Conservation (phyloP, 495 filamentous ascomycete genomes). For the Aspergillus wentii region DNA sequence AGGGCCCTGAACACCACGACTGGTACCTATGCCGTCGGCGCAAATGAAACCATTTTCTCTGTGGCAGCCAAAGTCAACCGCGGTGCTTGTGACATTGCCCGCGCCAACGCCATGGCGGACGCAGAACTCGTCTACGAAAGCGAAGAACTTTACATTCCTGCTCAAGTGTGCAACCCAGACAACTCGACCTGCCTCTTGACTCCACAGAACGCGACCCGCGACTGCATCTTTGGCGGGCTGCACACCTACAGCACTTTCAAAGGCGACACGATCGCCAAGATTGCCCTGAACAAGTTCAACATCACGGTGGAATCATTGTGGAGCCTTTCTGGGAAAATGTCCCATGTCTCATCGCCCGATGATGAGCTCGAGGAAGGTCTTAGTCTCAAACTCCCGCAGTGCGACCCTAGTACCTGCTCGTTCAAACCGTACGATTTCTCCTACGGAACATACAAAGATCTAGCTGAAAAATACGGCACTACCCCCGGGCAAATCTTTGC, state of each 20-base stretch:
- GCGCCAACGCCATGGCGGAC: constrained; percentile 12
- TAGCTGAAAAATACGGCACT: constrained; percentile 11
- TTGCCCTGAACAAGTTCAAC: constrained; percentile 11
- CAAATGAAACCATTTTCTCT: constrained; percentile 8
- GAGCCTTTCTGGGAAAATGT: background rate
- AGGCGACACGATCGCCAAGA: constrained; percentile 11
- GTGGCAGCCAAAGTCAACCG: constrained; percentile 7
- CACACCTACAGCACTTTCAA: constrained; percentile 12
- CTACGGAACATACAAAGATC: constrained; percentile 18
- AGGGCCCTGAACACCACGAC: too few species aligned
- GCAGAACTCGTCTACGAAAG: constrained; percentile 6
- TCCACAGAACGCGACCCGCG: constrained; percentile 2
- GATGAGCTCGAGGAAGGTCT: background rate
- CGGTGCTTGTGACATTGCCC: constrained; percentile 12
- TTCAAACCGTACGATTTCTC: constrained; percentile 9
- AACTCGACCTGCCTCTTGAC: constrained; percentile 6
- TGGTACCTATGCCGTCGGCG: background rate
- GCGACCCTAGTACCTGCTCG: constrained; percentile 13
- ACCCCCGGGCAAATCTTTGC: constrained; percentile 17
- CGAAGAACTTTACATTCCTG: constrained; percentile 8
- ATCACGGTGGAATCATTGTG: constrained; percentile 6
- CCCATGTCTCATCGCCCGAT: background rate
- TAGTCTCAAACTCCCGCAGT: constrained; percentile 16
- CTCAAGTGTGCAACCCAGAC: constrained; percentile 5
- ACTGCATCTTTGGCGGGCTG: constrained; percentile 9